Evolutionary conservation across 805 yeast species (phyloP), one percentile per base, ranked within the genome.

Genomic region (Metschnikowia similis): DNA sequence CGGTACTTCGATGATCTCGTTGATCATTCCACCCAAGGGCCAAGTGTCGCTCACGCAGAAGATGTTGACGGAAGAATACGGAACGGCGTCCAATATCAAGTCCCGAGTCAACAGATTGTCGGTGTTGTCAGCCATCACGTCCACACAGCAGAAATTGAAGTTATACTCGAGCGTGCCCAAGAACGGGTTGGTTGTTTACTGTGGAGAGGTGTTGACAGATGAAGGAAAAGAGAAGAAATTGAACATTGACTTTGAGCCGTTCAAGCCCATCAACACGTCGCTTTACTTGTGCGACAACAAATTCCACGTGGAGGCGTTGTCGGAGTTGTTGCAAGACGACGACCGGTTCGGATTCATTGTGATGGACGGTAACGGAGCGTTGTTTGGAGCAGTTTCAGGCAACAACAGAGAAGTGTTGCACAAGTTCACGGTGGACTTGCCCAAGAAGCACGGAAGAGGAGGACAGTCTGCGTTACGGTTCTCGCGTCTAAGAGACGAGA

Each of bases 361-460:
- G 63, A 94, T 94, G 99, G 99, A 94, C 74, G 99, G 99, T 89
- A 90, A 91, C 70, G 99, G 99, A 53, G 89, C 97, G 2, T 77
- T 94, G 58, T 94, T 94, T 61, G 99, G 99, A 72, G 80, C 95
- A 16, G 83, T 94, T 49, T 84, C 95, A 41, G 99, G 99, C 69
- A 94, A 94, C 75, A 91, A 96, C 42, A 86, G 99, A 77, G 97
- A 94, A 55, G 89, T 94, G 41, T 77, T 94, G 65, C 96, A 92
- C 72, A 94, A 94, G 72, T 94, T 94, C 74, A 87, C 77, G 1
- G 99, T 94, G 49, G 99, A 94, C 71, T 79, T 94, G 63, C 99
- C 99, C 63, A 94, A 94, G 79, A 94, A 94, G 89, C 99, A 94
- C 79, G 99, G 99, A 65, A 87, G 99, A 81, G 99, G 99, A 87